Conservation (phyloP, 345 rosid species). For the Syzygium aromaticum region DNA sequence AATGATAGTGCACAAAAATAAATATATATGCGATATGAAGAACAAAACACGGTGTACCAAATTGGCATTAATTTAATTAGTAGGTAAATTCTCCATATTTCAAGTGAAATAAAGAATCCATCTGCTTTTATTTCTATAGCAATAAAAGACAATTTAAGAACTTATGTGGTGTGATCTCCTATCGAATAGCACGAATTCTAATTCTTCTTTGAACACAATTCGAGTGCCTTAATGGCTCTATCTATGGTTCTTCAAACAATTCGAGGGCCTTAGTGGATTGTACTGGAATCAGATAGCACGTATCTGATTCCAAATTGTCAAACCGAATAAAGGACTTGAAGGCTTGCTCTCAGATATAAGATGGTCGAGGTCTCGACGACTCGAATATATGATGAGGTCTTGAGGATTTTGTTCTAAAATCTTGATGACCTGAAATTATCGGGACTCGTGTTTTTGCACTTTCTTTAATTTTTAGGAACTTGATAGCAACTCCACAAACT, state of each 20-base stretch:
- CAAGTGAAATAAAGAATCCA: not conserved
- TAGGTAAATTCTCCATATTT: not conserved
- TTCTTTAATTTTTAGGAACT: not conserved
- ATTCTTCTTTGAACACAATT: not conserved
- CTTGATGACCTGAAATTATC: not conserved
- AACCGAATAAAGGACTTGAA: accelerated
- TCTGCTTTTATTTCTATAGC: not conserved
- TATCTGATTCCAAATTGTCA: not conserved
- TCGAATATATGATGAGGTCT: not conserved
- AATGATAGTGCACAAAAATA: not conserved
- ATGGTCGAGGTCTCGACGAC: not conserved
- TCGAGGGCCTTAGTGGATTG: not conserved
- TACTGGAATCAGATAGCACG: accelerated
- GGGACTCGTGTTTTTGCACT: not conserved
- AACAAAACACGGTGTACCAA: not conserved
- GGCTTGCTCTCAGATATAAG: not conserved
- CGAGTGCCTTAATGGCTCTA: not conserved
- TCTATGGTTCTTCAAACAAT: not conserved
- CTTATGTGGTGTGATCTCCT: not conserved
- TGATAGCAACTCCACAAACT: not conserved
- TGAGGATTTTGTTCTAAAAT: not conserved
- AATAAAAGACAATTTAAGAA: not conserved
- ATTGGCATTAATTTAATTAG: not conserved
- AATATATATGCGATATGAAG: not conserved
- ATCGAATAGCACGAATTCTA: not conserved